Evolutionary conservation across 1,284 basidiomycete species (phyloP).

Genomic region (Wolfiporia cocos): DNA sequence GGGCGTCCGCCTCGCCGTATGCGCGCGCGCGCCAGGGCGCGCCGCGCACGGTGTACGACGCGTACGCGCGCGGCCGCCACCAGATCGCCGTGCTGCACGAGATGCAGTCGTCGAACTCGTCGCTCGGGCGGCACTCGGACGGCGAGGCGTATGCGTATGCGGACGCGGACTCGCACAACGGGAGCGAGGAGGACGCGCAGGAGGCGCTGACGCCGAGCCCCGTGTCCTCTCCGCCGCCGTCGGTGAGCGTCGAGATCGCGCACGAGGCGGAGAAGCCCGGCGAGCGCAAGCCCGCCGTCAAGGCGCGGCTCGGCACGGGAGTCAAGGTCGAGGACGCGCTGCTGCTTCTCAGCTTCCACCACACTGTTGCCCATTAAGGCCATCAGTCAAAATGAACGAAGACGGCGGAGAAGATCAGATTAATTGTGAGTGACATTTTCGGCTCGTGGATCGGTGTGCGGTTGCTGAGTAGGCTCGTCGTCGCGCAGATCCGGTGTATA

Average conservation of each 20-base stretch:
- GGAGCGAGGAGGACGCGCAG: slow-evolving; percentile 57
- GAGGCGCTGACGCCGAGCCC: slow-evolving; percentile 69
- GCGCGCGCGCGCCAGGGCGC: background rate
- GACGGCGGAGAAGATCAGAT: too few species aligned
- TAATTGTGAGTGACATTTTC: too few species aligned
- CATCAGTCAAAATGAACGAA: too few species aligned
- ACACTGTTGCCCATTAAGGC: slow-evolving; percentile 49
- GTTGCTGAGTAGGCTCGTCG: too few species aligned
- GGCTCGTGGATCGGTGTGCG: too few species aligned
- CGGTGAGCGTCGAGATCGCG: slow-evolving; percentile 12
- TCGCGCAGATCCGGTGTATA: too few species aligned
- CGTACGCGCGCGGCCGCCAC: background rate
- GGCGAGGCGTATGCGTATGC: slow-evolving; percentile 20
- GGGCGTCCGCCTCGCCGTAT: background rate
- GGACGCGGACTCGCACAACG: slow-evolving; percentile 39
- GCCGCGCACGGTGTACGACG: background rate
- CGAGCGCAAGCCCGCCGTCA: slow-evolving; percentile 1
- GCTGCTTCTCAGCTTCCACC: slow-evolving; percentile 63
- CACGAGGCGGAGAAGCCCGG: slow-evolving; percentile 11
- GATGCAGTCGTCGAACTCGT: slow-evolving; percentile 1
- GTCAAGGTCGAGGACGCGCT: slow-evolving; percentile 61
- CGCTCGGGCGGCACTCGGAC: slow-evolving; percentile 11
- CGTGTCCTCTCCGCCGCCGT: slow-evolving; percentile 42
- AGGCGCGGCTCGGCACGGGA: slow-evolving; percentile 26
- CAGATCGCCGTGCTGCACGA: background rate